Base-by-base conservation (phyloP, 208 protist species). In the Leishmania braziliensis region DNA sequence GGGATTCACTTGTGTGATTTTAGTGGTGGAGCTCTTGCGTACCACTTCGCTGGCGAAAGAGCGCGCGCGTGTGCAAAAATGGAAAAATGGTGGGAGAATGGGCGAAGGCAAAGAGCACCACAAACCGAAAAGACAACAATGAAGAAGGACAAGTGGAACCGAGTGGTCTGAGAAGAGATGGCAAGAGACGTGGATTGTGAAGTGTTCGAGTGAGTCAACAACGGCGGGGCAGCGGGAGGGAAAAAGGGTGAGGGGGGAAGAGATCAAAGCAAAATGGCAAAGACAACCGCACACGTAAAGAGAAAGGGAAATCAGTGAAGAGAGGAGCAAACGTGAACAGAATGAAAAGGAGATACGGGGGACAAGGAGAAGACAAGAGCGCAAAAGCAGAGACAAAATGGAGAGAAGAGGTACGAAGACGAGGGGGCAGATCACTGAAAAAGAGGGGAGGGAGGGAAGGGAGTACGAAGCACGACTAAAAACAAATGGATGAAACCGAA, bases 11-110 rank as follows among this genome's bases (percentile, higher is more conserved):
- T 26, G 33, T 23, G 63, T 46, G 8, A 3, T 0, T 46, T 3
- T 70, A 12, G 33, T 48, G 65, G 65, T 70, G 65, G 23, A 33
- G 46, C 6, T 51, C 50, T 5, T 48, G 68, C 68, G 43, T n/a
- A 51, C 39, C 29, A 29, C 12, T 26, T 53, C 68, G 8, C 68
- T 72, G 18, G n/a, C 60, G 2, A 51, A 5, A n/a, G 26, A n/a
- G 68, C n/a, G 43, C 39, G 39, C 39, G 69, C 26, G 71, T 29
- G 43, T 39, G 71, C 71, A 79, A 70, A 77, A 73, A n/a, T 68
- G 51, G 18, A 18, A 69, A 78, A 54, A 69, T 26, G 60, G 39
- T 29, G 8, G 26, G 58, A 8, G 33, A 43, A 18, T 9, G 29
- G 29, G 54, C 20, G 48, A 50, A 10, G 48, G 54, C 5, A 53